Conservation (phyloP, 169 alveolate genomes). For the Babesia bovis region DNA sequence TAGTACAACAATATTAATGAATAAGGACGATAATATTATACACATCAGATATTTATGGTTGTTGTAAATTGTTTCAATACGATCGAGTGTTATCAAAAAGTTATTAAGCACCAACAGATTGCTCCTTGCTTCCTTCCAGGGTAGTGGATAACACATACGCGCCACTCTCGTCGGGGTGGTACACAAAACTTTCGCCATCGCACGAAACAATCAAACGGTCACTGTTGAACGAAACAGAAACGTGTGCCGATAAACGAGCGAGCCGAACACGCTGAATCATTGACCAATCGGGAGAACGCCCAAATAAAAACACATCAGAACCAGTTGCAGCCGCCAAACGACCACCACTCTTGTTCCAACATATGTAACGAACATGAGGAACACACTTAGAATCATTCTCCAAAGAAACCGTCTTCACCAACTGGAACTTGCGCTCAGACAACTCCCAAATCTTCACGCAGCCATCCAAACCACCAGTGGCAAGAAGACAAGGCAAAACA, state of each 20-base stretch:
- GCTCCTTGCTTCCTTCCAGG: slow-evolving; percentile 11
- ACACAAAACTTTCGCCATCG: slow-evolving; percentile 25
- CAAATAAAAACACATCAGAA: slow-evolving; percentile 20
- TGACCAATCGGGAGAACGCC: slow-evolving; percentile 20
- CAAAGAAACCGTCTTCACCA: slow-evolving; percentile 41
- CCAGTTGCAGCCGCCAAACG: slow-evolving; percentile 41
- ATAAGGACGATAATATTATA: too few relatives aligned
- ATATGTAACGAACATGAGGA: slow-evolving; percentile 9
- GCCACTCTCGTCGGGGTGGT: slow-evolving; percentile 34
- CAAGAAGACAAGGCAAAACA: slow-evolving; percentile 31
- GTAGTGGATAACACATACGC: slow-evolving; percentile 20
- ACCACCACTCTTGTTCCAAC: slow-evolving; percentile 44
- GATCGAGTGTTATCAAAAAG: neutral
- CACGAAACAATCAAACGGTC: slow-evolving; percentile 45
- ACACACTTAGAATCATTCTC: slow-evolving; percentile 19
- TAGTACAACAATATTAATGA: too few relatives aligned
- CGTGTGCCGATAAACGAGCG: neutral
- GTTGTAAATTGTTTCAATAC: neutral
- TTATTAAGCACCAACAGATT: neutral
- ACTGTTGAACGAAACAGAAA: slow-evolving; percentile 50
- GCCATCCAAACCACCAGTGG: slow-evolving; percentile 53
- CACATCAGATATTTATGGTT: neutral
- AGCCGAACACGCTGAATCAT: slow-evolving; percentile 23
- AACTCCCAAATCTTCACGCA: slow-evolving; percentile 61
- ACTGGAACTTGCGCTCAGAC: slow-evolving; percentile 25